Evolutionary conservation across 495 filamentous ascomycete genomes (phyloP).

Genomic region (Daldinia vernicosa): DNA sequence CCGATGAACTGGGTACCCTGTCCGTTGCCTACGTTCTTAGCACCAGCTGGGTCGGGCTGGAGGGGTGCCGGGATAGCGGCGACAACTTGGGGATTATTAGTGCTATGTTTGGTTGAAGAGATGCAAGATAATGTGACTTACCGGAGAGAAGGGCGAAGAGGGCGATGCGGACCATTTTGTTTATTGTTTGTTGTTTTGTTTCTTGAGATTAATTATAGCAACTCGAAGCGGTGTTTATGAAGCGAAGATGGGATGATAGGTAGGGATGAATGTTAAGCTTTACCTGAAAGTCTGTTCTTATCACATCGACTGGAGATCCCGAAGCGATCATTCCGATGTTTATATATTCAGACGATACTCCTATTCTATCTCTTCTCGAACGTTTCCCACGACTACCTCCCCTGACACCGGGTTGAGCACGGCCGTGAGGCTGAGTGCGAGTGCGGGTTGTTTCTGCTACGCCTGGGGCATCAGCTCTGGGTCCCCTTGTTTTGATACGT

Average conservation of each 20-base stretch:
- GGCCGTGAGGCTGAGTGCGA: constrained; percentile 36
- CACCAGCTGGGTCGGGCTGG: constrained; percentile 46
- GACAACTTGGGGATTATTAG: constrained; percentile 16
- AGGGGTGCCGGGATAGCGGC: constrained; percentile 32
- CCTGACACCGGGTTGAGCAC: constrained; percentile 30
- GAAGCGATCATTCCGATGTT: constrained; percentile 33
- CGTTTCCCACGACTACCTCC: constrained; percentile 15
- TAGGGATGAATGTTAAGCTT: constrained; percentile 6
- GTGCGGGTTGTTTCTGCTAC: constrained; percentile 29
- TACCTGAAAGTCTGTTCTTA: constrained; percentile 18
- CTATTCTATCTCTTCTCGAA: not conserved
- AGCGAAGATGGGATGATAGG: constrained; percentile 22
- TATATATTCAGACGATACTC: constrained; percentile 23
- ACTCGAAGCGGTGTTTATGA: constrained; percentile 1
- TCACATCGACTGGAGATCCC: constrained; percentile 23
- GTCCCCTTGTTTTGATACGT: constrained; percentile 38
- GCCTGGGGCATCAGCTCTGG: constrained; percentile 36
- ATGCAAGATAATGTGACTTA: constrained; percentile 27
- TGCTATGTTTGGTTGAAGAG: not conserved
- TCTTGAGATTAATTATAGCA: constrained; percentile 6
- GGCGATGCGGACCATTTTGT: constrained; percentile 50
- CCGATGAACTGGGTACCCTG: constrained; percentile 49
- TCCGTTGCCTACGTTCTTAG: constrained; percentile 52
- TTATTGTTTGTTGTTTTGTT: constrained; percentile 6
- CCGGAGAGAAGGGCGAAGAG: constrained; percentile 46